Evolutionary conservation across 257 asterid genomes (phyloP).

Genomic region (Dorcoceras hygrometricum): DNA sequence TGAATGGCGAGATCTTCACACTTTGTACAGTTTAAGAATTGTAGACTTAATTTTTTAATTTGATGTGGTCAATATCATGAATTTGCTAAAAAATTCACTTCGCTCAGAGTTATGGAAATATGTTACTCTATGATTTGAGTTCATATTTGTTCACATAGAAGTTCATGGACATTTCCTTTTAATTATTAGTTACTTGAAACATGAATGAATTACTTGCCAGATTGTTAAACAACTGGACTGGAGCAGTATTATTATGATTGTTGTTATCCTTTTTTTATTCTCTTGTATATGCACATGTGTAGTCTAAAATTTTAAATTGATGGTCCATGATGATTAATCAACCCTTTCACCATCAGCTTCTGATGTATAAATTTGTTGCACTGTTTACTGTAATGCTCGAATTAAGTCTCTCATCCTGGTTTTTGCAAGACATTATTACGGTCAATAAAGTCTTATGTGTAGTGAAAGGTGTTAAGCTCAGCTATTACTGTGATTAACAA

Average conservation of each 20-base stretch:
- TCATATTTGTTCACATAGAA: background rate
- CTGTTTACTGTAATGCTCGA: background rate
- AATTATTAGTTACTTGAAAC: background rate
- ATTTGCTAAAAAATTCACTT: background rate
- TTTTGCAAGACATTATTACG: constrained; percentile 9
- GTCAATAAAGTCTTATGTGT: constrained; percentile 2
- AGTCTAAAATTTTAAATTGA: background rate
- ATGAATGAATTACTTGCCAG: background rate
- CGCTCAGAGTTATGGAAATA: background rate
- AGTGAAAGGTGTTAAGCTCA: constrained; percentile 8
- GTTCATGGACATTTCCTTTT: background rate
- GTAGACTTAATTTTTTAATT: background rate
- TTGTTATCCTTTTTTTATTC: background rate
- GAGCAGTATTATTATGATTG: background rate
- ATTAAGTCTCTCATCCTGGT: constrained; percentile 7
- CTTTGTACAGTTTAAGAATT: background rate
- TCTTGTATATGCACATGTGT: background rate
- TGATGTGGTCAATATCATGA: background rate
- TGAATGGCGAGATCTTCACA: constrained; percentile 3
- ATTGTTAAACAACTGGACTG: background rate
- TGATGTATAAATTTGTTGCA: constrained; percentile 3
- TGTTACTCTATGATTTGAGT: background rate
- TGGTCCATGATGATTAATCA: background rate
- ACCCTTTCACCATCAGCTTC: constrained; percentile 8
- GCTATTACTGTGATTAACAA: background rate